Base-by-base conservation (phyloP, 2,329 filamentous ascomycete species). In the Alternaria dauci region DNA sequence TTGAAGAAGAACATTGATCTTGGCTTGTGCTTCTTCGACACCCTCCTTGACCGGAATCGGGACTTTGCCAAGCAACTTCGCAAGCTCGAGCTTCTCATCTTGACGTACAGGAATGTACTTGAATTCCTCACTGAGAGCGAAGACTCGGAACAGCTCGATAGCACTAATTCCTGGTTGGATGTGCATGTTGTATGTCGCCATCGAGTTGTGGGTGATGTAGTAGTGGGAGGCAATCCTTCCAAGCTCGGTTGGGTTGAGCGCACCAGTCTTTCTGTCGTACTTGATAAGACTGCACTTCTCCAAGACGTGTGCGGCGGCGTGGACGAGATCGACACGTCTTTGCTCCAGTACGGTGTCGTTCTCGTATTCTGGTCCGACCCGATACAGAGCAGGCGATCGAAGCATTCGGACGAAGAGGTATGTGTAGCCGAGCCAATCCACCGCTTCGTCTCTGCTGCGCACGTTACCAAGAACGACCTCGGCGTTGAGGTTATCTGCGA, bases 361-460 rank as follows among this genome's bases (percentile, higher is more conserved):
- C 71, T 96, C 93, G 71, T 98, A 99, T 71, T 99, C 96, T 11
- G 94, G 89, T 5, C 95, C 95, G 52, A 99, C 95, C 74, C 95
- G 94, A 77, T 99, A 99, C 12, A 99, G 82, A 0, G 93, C 94
- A 36, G 95, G 95, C 2, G 94, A 97, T 30, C 95, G 90, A 64
- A 99, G 86, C 95, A 99, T 99, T 51, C 95, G 91, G 55, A 99
- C 93, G 74, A 97, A 99, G 18, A 99, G 88, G 78, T 99, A 99
- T 0, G 94, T 97, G 79, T 99, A 99, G 12, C 95, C 94, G 34
- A 99, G 87, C 95, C 95, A 99, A 76, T 99, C 94, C n/a, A 99
- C 95, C 69, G 91, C 95, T 75, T 99, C 95, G 68, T 99, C 94
- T 60, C 96, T 89, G 62, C 85, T 94, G 57, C 94, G 89, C 26